Evolutionary conservation across 345 rosid species (phyloP), one percentile per base, ranked within the genome.

Genomic region (Aurinia saxatilis): DNA sequence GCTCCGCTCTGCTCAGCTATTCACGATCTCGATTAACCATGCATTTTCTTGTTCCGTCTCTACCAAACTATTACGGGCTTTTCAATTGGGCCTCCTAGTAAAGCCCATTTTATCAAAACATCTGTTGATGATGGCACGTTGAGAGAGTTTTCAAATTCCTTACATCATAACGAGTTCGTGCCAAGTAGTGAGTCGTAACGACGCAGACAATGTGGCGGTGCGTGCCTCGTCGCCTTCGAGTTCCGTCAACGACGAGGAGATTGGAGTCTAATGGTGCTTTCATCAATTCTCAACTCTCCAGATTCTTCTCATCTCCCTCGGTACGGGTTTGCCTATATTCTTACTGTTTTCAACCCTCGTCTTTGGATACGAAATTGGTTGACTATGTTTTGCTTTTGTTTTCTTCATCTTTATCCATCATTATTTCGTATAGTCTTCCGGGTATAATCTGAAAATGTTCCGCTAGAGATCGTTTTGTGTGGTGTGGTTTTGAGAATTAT

Each of bases 141-240:
- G 10, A 6, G 12, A 5, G 18, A 12, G 9, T 35, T 15, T 31
- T 15, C 8, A n/a, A n/a, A n/a, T 21, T 21, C 25, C 25, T 1
- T 1, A 21, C 25, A 21, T 23, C 18, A 1, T 17, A 19, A 9
- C 35, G 38, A 67, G 11, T 42, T 59, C 46, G 53, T 50, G 66
- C 18, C 15, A 38, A 67, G 59, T 48, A 56, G 64, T 37, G 6
- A n/a, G n/a, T n/a, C n/a, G n/a, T n/a, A n/a, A n/a, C n/a, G n/a
- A 21, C 56, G 40, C 54, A 41, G 31, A 75, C n/a, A 65, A 92
- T 92, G 97, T 92, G 98, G 98, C 96, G 98, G 68, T 89, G 89
- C 74, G 84, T 86, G 29, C 67, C 91, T 75, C 98, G 88, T 60
- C 73, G 87, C 72, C 83, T 92, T 69, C 79, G 91, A 66, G 63